These are phyloP conservation scores for Lactarius hatsudake DNA, from an alignment of 768 basidiomycete species.

Conservation along the genomic window DNA sequence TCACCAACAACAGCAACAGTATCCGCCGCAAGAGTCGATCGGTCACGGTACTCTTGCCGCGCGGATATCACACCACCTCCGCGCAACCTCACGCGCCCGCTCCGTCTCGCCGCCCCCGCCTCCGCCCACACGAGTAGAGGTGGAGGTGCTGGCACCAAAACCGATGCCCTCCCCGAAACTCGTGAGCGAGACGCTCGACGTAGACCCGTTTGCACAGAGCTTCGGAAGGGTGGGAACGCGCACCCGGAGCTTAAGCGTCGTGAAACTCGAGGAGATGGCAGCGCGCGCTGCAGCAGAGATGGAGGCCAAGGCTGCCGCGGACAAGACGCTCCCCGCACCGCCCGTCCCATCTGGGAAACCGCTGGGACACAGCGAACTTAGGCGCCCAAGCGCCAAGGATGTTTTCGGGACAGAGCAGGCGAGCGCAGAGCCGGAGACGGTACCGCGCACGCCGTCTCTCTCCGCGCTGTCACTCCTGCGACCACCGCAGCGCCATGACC, in stretches of 20 bases:
- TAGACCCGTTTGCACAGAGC: conserved; percentile 4
- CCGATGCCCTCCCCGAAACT: conserved; percentile 67
- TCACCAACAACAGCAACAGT: conserved; percentile 6
- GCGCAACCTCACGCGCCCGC: conserved; percentile 52
- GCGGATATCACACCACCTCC: conserved; percentile 57
- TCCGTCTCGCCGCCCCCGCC: conserved; percentile 53
- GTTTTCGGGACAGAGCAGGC: conserved; percentile 30
- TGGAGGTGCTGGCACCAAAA: conserved; percentile 55
- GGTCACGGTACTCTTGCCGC: conserved; percentile 61
- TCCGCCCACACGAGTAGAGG: conserved; percentile 11
- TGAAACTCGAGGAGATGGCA: conserved; percentile 70
- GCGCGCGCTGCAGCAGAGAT: conserved; percentile 38
- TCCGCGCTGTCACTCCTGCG: conserved; percentile 35
- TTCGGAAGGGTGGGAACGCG: conserved; percentile 27
- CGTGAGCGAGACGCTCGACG: conserved; percentile 25
- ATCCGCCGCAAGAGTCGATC: conserved; percentile 45
- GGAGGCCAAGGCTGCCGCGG: conserved; percentile 33
- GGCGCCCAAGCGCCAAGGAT: conserved; percentile 34
- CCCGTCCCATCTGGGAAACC: conserved; percentile 50
- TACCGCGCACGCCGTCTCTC: conserved; percentile 32
- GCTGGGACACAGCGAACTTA: conserved; percentile 18
- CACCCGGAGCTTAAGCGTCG: conserved; percentile 58
- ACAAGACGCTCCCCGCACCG: conserved; percentile 62
- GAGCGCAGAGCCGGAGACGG: not conserved
- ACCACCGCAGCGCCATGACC: conserved; percentile 21